Base-by-base conservation (phyloP, 2,329 filamentous ascomycete genomes). In the Metarhizium anisopliae region DNA sequence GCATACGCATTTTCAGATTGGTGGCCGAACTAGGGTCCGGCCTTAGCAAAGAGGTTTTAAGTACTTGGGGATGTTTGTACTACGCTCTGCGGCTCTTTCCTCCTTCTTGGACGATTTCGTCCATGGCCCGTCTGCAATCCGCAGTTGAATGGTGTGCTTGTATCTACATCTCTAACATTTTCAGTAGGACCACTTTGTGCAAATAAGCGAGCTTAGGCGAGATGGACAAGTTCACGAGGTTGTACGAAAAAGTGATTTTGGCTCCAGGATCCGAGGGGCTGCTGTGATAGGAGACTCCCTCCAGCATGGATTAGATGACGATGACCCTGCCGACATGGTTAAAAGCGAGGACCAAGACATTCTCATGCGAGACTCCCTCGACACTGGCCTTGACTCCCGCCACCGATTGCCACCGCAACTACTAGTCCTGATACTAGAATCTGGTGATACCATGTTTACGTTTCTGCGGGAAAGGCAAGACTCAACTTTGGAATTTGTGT, bases 191-290 rank as follows among this genome's bases (percentile, higher is more conserved):
- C 81, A 87, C 59, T 89, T 84, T 62, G 80, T 99, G 49, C 86
- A 93, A 61, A 83, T 97, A 60, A 87, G 85, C 63, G 87, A 95
- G 67, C 80, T 94, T 2, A 76, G 77, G 5, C 76, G 77, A 49
- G 82, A 88, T 65, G 85, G 85, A 1, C 85, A 87, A 63, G 78
- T 96, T 29, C 82, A 85, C 60, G 84, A 90, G 64, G 76, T 96
- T n/a, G 77, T 81, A n/a, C 81, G 82, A 58, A 95, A 92, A 69
- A 78, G 79, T 45, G 85, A 96, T 67, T 93, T 97, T 67, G 84
- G 85, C 54, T 81, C 83, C 36, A 81, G 84, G 47, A 96, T 97
- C 60, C 78, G 88, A 58, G 88, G 90, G 63, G 90, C 90, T 4
- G 82, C 82, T 56, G 84, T 92, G 14, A 81, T 97, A 63, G 90